Percentiles rank a stretch among this genome's conserved stretches.
Evolutionary conservation across 2,329 filamentous ascomycete genomes (phyloP).

Genomic region (Beauveria sp.): DNA sequence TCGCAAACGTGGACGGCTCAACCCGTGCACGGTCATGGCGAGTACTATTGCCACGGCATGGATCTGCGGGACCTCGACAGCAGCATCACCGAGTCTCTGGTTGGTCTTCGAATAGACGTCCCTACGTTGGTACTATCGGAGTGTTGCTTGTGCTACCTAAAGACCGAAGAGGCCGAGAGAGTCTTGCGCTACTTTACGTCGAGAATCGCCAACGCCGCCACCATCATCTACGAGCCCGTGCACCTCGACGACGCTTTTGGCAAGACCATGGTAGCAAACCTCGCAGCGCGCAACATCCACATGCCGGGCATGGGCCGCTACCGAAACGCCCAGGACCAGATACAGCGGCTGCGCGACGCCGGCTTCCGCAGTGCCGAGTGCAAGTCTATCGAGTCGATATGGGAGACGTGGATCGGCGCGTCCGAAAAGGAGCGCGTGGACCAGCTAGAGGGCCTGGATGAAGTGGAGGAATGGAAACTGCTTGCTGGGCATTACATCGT

Average conservation of each 20-base stretch:
- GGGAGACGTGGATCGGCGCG: slow-evolving; percentile 62
- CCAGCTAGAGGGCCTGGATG: slow-evolving; percentile 78
- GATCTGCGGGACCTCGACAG: slow-evolving; percentile 57
- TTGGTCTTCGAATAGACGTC: slow-evolving; percentile 44
- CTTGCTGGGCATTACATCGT: slow-evolving; percentile 85
- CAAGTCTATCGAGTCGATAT: slow-evolving; percentile 51
- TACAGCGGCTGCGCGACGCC: slow-evolving; percentile 53
- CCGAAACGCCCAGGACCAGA: slow-evolving; percentile 60
- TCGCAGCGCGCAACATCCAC: slow-evolving; percentile 71
- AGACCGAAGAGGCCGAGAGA: slow-evolving; percentile 51
- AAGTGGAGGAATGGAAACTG: slow-evolving; percentile 89
- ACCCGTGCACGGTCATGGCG: slow-evolving; percentile 31
- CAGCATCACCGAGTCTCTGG: slow-evolving; percentile 14
- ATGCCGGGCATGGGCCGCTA: slow-evolving; percentile 78
- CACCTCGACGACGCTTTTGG: slow-evolving; percentile 80
- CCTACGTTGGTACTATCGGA: slow-evolving; percentile 88
- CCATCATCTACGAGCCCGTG: slow-evolving; percentile 86
- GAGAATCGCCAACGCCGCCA: slow-evolving; percentile 39
- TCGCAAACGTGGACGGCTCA: slow-evolving; percentile 35
- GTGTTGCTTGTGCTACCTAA: slow-evolving; percentile 89
- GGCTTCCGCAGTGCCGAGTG: slow-evolving; percentile 50
- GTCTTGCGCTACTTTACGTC: slow-evolving; percentile 60
- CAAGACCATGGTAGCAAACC: slow-evolving; percentile 83
- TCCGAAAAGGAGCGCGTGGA: slow-evolving; percentile 75
- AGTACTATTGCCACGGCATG: slow-evolving; percentile 53